Conservation (phyloP, 2,329 filamentous ascomycete genomes). For the Colletotrichum magnum region DNA sequence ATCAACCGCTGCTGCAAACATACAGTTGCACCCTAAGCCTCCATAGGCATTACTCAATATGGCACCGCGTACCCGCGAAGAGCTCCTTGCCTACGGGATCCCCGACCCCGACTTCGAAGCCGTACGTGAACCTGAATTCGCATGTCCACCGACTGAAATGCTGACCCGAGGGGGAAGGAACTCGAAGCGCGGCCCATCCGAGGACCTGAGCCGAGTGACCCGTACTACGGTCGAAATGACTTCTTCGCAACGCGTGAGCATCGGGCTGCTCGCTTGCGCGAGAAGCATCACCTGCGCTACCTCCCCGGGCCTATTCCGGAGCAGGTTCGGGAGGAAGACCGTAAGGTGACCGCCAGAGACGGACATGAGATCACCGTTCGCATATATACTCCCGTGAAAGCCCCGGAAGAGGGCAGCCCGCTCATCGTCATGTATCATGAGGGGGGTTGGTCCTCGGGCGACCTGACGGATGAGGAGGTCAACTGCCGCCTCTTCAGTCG, state of each 20-base stretch:
- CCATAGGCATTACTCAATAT: not conserved
- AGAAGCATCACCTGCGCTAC: slow-evolving; percentile 29
- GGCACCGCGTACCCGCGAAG: slow-evolving; percentile 29
- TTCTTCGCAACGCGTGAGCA: slow-evolving; percentile 27
- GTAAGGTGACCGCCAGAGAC: slow-evolving; percentile 22
- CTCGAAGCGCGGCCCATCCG: slow-evolving; percentile 17
- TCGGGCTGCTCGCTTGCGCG: slow-evolving; percentile 24
- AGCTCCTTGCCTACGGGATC: slow-evolving; percentile 13
- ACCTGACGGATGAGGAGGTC: slow-evolving; percentile 31
- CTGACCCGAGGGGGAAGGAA: slow-evolving; percentile 3
- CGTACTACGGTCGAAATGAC: slow-evolving; percentile 23
- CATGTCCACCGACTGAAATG: not conserved
- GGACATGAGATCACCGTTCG: slow-evolving; percentile 19
- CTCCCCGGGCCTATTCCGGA: slow-evolving; percentile 24
- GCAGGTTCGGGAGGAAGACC: slow-evolving; percentile 31
- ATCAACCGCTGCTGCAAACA: not conserved
- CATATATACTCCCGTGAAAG: slow-evolving; percentile 18
- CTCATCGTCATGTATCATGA: slow-evolving; percentile 38
- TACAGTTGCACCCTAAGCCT: too few species aligned
- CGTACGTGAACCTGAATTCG: not conserved
- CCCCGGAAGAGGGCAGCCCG: slow-evolving; percentile 6
- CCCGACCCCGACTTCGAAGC: slow-evolving; percentile 19
- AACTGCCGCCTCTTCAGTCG: slow-evolving; percentile 34
- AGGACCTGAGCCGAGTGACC: slow-evolving; percentile 13
- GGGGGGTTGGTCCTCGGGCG: slow-evolving; percentile 30